These are phyloP conservation scores for Penicillium diatomitis DNA, from an alignment of 495 filamentous ascomycete species.

Conservation along the genomic window DNA sequence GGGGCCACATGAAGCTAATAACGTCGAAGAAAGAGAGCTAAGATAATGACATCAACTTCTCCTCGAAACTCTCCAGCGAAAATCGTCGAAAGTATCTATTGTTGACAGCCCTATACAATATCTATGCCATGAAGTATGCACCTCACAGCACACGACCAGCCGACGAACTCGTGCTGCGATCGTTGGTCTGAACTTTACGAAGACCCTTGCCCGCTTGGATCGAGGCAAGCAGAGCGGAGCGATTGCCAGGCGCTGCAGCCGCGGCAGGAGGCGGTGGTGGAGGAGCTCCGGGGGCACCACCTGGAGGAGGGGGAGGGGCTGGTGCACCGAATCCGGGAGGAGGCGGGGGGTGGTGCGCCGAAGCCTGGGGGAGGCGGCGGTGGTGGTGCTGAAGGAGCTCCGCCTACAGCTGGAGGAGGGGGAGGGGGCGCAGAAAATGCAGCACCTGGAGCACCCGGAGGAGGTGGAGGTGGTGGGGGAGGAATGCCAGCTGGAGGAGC, in stretches of 20 bases:
- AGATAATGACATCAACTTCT: no score
- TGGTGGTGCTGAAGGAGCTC: constrained; percentile 21
- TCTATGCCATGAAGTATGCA: no score
- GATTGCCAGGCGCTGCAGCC: constrained; percentile 35
- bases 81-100: no score
- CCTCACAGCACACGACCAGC: constrained; percentile 60
- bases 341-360: constrained; percentile 13
- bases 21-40: no score
- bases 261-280: constrained; percentile 30
- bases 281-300: constrained; percentile 8
- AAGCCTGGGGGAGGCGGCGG: constrained; percentile 29
- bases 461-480: constrained; percentile 36
- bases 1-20: no score
- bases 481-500: constrained; percentile 18
- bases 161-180: constrained; percentile 60
- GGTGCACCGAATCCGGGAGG: constrained; percentile 28
- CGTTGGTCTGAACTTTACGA: constrained; percentile 77
- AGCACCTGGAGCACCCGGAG: constrained; percentile 13
- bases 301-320: constrained; percentile 16
- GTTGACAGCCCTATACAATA: no score
- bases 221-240: constrained; percentile 62
- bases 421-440: constrained; percentile 13
- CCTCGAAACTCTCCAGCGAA: no score
- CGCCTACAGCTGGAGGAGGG: constrained; percentile 19
- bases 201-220: constrained; percentile 71